Evolutionary conservation across 306 rosid genomes (phyloP).

Genomic region (apple (Malus domestica)): ASM211411v1 NC_041790.1:34486001-34486500

Average conservation of each 20-base stretch:
- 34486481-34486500: neutral
- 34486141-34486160: neutral
- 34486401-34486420: neutral
- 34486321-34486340: neutral
- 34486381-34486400: neutral
- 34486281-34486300: neutral
- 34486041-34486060: constrained; percentile 2
- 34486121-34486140: neutral
- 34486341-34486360: neutral
- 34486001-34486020: constrained; percentile 11
- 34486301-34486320: neutral
- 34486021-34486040: neutral
- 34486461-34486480: neutral
- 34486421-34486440: neutral
- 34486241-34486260: neutral
- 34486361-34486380: neutral
- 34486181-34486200: neutral
- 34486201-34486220: neutral
- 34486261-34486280: neutral
- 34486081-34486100: constrained; percentile 7
- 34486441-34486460: neutral
- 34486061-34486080: neutral
- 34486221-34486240: neutral
- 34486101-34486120: neutral
- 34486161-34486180: neutral